Evolutionary conservation across 768 basidiomycete genomes (phyloP).

Genomic region (Lactifluus echinatus): DNA sequence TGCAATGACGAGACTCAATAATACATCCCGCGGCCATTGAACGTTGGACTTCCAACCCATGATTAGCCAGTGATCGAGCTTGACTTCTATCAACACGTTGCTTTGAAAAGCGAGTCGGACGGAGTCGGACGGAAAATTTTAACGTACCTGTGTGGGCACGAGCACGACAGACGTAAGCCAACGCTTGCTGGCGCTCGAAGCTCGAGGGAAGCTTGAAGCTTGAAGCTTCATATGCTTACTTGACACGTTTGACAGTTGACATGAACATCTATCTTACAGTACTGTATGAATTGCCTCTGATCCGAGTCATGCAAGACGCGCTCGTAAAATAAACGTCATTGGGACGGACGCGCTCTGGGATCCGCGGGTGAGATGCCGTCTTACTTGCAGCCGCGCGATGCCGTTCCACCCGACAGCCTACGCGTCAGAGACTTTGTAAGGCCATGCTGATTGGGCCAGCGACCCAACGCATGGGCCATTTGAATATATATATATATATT

Average conservation of each 20-base stretch:
- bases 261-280: no score
- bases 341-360: not conserved
- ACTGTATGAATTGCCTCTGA: not conserved
- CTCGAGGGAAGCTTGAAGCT: not conserved
- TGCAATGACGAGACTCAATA: not conserved
- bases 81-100: not conserved
- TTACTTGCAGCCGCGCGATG: not conserved
- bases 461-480: not conserved
- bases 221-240: slow-evolving; percentile 7
- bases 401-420: slow-evolving; percentile 4
- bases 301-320: slow-evolving; percentile 7
- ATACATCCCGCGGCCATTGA: not conserved
- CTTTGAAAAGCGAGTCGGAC: no score
- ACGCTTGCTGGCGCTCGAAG: not conserved
- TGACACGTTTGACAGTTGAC: not conserved
- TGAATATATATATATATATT: no score
- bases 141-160: no score
- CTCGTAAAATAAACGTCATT: not conserved
- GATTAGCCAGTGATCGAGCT: not conserved
- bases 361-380: slow-evolving; percentile 5
- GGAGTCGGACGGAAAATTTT: no score
- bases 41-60: not conserved
- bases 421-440: not conserved
- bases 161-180: not conserved
- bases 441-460: not conserved